Conservation (phyloP, 371 early-diverging fungal genomes). For the Syncephalastrum racemosum region DNA sequence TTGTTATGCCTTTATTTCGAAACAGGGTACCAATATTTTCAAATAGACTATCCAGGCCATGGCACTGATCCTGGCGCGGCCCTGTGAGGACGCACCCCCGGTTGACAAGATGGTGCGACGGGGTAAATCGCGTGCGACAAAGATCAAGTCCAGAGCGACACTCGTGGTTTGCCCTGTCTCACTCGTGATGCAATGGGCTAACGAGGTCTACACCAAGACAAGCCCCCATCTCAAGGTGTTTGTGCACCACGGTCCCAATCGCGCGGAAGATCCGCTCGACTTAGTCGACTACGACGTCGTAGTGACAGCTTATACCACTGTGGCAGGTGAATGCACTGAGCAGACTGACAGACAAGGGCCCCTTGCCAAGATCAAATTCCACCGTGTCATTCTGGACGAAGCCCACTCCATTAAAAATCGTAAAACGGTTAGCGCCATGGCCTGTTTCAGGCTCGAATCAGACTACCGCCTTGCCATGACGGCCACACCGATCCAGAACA, state of each 20-base stretch:
- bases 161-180: conserved; percentile 66
- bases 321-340: conserved; percentile 14
- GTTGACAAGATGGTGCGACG: conserved; percentile 11
- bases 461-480: conserved; percentile 83
- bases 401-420: conserved; percentile 86
- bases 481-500: conserved; percentile 83
- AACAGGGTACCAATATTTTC: neutral
- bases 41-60: conserved; percentile 76
- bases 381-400: conserved; percentile 82
- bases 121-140: conserved; percentile 3
- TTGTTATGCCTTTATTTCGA: neutral
- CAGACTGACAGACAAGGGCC: conserved; percentile 13
- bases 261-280: conserved; percentile 24
- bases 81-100: conserved; percentile 20
- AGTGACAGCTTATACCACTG: conserved; percentile 36
- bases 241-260: conserved; percentile 55
- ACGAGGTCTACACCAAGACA: conserved; percentile 57
- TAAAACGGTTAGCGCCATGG: conserved; percentile 57
- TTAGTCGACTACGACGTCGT: conserved; percentile 48
- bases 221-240: conserved; percentile 44
- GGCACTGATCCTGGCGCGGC: conserved; percentile 63
- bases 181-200: conserved; percentile 65
- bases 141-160: conserved; percentile 44
- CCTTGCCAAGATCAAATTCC: conserved; percentile 30
- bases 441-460: conserved; percentile 59